Percentiles rank a stretch among this genome's conserved stretches.
phyloP scores from a whole-genome alignment of 177 flowering plant genomes.

The Vitis hybrid region DNA sequence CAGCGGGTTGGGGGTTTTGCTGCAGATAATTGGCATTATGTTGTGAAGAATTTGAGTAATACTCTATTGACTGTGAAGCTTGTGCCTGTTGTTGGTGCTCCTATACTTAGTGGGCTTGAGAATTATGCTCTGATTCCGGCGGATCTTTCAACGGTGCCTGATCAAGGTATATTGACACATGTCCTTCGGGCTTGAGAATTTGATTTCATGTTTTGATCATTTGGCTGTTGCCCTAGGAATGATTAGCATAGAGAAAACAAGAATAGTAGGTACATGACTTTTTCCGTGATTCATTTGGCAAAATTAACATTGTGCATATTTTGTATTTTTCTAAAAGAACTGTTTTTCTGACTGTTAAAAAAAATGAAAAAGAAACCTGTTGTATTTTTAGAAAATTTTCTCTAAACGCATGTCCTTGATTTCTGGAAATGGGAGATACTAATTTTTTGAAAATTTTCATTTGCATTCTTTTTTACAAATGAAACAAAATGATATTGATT shows the following conservation, averaged over 20 bases:
- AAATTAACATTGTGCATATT: too few relatives aligned
- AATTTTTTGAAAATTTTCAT: too few relatives aligned
- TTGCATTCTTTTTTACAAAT: too few relatives aligned
- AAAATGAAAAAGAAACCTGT: too few relatives aligned
- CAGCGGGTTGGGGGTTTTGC: slow-evolving; percentile 68
- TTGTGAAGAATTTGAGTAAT: slow-evolving; percentile 69
- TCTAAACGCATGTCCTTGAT: too few relatives aligned
- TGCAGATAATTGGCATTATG: slow-evolving; percentile 65
- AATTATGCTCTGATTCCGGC: slow-evolving; percentile 86
- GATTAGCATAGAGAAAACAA: not conserved
- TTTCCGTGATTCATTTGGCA: too few relatives aligned
- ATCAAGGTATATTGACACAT: slow-evolving; percentile 57
- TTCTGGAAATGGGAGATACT: too few relatives aligned
- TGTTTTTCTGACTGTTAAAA: too few relatives aligned
- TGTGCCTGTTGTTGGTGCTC: slow-evolving; percentile 67
- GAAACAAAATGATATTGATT: not conserved
- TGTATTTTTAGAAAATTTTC: too few relatives aligned
- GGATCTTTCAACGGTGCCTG: slow-evolving; percentile 73
- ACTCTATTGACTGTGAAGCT: slow-evolving; percentile 64
- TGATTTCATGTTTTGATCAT: not conserved
- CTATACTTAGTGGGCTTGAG: slow-evolving; percentile 79
- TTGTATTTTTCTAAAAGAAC: too few relatives aligned
- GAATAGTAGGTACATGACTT: too few relatives aligned
- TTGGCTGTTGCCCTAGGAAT: not conserved
- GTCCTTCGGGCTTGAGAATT: not conserved